Evolutionary conservation across 2,329 filamentous ascomycete genomes (phyloP).

Genomic region (Pseudogymnoascus sp.): DNA sequence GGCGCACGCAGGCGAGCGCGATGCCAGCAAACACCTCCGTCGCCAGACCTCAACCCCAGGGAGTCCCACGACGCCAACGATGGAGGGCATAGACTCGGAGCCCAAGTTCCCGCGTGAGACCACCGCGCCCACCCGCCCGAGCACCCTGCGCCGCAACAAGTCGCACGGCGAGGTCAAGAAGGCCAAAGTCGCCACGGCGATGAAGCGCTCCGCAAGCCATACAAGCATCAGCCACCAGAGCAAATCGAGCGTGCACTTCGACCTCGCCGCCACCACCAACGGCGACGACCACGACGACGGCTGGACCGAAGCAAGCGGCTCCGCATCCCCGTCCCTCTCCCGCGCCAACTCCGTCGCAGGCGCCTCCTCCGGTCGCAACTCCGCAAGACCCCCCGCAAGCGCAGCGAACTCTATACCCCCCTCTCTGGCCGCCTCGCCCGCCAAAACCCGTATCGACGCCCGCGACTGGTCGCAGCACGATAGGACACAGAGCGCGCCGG

Average conservation of each 20-base stretch:
- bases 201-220: conserved; percentile 46
- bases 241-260: conserved; percentile 52
- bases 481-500: conserved; percentile 36
- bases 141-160: conserved; percentile 50
- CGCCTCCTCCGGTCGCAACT: conserved; percentile 37
- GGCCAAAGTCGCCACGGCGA: conserved; percentile 35
- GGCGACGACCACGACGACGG: conserved; percentile 41
- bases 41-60: conserved; percentile 9
- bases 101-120: conserved; percentile 39
- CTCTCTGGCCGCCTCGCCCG: conserved; percentile 22
- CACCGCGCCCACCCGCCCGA: conserved; percentile 38
- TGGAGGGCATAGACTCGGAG: conserved; percentile 39
- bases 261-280: conserved; percentile 30
- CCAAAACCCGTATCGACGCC: conserved; percentile 4
- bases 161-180: conserved; percentile 48
- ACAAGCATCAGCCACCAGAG: conserved; percentile 33
- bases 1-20: conserved; percentile 19
- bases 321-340: conserved; percentile 51
- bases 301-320: conserved; percentile 59
- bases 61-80: conserved; percentile 3
- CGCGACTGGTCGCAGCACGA: conserved; percentile 19
- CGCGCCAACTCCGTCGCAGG: conserved; percentile 40
- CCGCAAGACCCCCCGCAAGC: conserved; percentile 31
- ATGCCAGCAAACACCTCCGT: conserved; percentile 3
- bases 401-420: conserved; percentile 24